A percentile compares a stretch with the other conserved stretches of the same genome.
phyloP scores from a whole-genome alignment of 352 stramenopile genomes.

The Peronosclerospora sorghi region DNA sequence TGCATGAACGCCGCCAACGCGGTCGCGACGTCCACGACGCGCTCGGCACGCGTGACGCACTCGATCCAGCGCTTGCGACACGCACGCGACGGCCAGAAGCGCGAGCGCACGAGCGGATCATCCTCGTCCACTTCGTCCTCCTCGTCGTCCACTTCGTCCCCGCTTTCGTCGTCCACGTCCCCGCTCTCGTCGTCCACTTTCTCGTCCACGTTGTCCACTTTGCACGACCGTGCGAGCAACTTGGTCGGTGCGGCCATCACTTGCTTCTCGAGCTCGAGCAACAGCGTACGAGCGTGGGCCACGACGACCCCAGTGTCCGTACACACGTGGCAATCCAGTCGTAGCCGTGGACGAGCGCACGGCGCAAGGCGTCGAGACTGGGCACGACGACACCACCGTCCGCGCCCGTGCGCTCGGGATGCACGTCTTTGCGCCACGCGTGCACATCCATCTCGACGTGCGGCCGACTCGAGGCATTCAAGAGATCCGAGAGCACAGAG shows the following conservation, averaged over 20 bases:
- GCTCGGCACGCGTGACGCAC: slow-evolving; percentile 39
- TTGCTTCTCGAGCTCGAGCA: slow-evolving; percentile 60
- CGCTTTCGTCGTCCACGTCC: slow-evolving; percentile 38
- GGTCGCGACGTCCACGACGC: slow-evolving; percentile 42
- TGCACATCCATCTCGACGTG: slow-evolving; percentile 25
- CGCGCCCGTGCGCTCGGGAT: too few relatives aligned
- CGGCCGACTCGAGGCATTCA: slow-evolving; percentile 40
- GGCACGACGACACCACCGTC: too few relatives aligned
- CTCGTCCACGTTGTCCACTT: slow-evolving; percentile 4
- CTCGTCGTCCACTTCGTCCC: slow-evolving; percentile 70
- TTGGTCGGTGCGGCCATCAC: slow-evolving; percentile 42
- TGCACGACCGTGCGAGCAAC: too few relatives aligned
- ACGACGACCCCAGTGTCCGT: slow-evolving; percentile 45
- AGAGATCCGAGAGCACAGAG: slow-evolving; percentile 63
- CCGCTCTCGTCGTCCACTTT: slow-evolving; percentile 14
- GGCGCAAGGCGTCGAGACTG: slow-evolving; percentile 37
- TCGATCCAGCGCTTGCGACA: slow-evolving; percentile 63
- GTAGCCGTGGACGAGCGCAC: slow-evolving; percentile 48
- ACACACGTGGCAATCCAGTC: slow-evolving; percentile 53
- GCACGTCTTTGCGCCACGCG: slow-evolving; percentile 58
- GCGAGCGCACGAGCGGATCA: too few relatives aligned
- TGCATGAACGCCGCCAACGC: slow-evolving; percentile 58
- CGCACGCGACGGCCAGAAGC: slow-evolving; percentile 62
- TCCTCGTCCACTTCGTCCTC: slow-evolving; percentile 66
- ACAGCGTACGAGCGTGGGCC: slow-evolving; percentile 22